These are phyloP conservation scores for Pichia exigua DNA, from an alignment of 805 yeast genomes.

Conservation along the genomic window DNA sequence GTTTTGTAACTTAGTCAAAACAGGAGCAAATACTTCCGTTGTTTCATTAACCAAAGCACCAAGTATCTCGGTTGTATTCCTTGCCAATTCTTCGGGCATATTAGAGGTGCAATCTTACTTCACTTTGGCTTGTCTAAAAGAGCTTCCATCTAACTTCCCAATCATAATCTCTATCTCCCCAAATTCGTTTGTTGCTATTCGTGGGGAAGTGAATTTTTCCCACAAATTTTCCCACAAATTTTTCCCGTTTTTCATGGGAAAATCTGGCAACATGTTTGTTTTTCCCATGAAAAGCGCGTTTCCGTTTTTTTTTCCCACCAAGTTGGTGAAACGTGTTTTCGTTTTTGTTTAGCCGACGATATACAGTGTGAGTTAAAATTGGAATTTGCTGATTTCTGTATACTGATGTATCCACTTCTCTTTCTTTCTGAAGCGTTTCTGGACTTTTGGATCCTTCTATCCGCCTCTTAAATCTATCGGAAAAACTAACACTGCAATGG, in stretches of 20 bases:
- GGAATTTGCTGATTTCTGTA: too few relatives aligned
- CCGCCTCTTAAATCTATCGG: too few relatives aligned
- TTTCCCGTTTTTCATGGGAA: background rate
- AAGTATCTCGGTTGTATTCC: background rate
- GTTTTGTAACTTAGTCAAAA: background rate
- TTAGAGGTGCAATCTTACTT: background rate
- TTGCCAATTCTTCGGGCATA: background rate
- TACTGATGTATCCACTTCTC: too few relatives aligned
- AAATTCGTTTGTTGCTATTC: background rate
- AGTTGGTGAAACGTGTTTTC: background rate
- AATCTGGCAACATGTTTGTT: too few relatives aligned
- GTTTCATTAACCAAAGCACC: background rate
- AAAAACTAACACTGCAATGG: constrained; percentile 1
- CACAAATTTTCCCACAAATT: background rate
- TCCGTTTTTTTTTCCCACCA: background rate
- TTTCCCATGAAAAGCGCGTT: background rate
- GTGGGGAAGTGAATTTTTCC: background rate
- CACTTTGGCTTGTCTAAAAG: background rate
- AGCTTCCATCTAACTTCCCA: background rate
- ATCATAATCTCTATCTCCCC: background rate
- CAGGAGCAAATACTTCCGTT: background rate
- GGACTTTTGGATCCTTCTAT: too few relatives aligned
- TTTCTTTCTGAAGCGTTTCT: too few relatives aligned
- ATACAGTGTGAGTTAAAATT: too few relatives aligned
- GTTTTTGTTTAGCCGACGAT: background rate